phyloP scores from a whole-genome alignment of 192 early-diverging fungal species.

The Ambispora gerdemannii region DNA sequence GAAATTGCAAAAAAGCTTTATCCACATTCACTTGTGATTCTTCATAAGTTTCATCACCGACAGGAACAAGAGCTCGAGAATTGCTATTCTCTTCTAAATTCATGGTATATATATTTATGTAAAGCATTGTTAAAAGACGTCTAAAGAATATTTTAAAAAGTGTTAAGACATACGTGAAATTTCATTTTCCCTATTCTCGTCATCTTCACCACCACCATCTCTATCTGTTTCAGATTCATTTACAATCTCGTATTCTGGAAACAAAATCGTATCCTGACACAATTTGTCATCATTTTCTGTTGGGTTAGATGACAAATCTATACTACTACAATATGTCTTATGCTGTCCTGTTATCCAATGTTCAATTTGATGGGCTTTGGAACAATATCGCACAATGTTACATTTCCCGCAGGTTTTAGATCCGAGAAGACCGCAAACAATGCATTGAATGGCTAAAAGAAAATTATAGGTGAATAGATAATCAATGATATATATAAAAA shows the following conservation, averaged over 20 bases:
- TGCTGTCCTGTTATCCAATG: constrained; percentile 82
- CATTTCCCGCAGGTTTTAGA: constrained; percentile 79
- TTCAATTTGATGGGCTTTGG: constrained; percentile 73
- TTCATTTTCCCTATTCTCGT: constrained; percentile 27
- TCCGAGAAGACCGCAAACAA: constrained; percentile 70
- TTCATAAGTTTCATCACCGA: constrained; percentile 60
- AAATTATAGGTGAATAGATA: no score
- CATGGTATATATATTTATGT: constrained; percentile 5
- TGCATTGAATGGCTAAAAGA: constrained; percentile 56
- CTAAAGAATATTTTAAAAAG: neutral
- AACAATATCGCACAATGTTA: constrained; percentile 72
- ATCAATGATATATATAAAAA: constrained; percentile 2
- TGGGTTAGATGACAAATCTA: constrained; percentile 16
- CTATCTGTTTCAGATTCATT: constrained; percentile 57
- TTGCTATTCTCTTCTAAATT: neutral
- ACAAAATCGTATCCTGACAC: constrained; percentile 32
- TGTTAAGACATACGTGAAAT: neutral
- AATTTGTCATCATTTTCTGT: constrained; percentile 30
- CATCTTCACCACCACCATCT: constrained; percentile 47
- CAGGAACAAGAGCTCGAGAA: constrained; percentile 46
- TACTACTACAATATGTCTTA: constrained; percentile 55
- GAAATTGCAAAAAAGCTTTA: constrained; percentile 85
- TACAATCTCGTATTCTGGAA: constrained; percentile 64
- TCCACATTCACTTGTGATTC: constrained; percentile 86
- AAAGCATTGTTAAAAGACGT: neutral